Evolutionary conservation across 495 filamentous ascomycete genomes (phyloP), one percentile per base, ranked within the genome.

Genomic region (Hypoxylon trugodes): DNA sequence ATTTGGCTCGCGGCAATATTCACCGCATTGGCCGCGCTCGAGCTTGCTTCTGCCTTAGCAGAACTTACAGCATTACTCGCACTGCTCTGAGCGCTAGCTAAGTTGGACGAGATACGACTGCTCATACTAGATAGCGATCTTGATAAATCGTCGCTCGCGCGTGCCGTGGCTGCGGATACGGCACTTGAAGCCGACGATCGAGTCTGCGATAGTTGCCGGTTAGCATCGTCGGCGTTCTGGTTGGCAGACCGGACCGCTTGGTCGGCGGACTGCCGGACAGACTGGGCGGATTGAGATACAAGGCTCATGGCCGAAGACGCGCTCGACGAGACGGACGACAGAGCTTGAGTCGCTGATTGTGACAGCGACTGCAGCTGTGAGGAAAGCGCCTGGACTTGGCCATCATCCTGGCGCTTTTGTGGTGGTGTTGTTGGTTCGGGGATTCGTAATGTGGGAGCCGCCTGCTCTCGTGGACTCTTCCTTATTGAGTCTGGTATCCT

Each of bases 351-450:
- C 52, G 76, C 70, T 7, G 73, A 70, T 26, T 73, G 62, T 1
- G 71, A 79, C 8, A 80, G 53, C 6, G 51, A 65, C 26, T 53
- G 68, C 2, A 80, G 68, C 26, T 77, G 73, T 52, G 62, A 15
- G 41, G 74, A 77, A 16, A 79, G 74, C 24, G 75, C 73, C 19
- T 74, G 69, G 35, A 79, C 70, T 43, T 79, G 77, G 30, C 73
- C 71, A 36, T 77, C 59, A 38, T 79, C 74, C 47, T 77, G 76
- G 21, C 76, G 74, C 22, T 66, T 71, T 45, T 46, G 66, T 25
- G 62, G 41, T 21, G 48, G 59, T 19, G 55, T 25, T 18, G 69
- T 71, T 38, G 69, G 66, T 38, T 51, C 25, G 16, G 69, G 61
- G 7, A 49, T 69, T 19, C 9, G 47, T 24, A 71, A 47, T 0